Percentiles rank a stretch among this genome's conserved stretches.
These are phyloP conservation scores for Mucuna pruriens DNA, from an alignment of 306 rosid species.

Conservation along the genomic window DNA sequence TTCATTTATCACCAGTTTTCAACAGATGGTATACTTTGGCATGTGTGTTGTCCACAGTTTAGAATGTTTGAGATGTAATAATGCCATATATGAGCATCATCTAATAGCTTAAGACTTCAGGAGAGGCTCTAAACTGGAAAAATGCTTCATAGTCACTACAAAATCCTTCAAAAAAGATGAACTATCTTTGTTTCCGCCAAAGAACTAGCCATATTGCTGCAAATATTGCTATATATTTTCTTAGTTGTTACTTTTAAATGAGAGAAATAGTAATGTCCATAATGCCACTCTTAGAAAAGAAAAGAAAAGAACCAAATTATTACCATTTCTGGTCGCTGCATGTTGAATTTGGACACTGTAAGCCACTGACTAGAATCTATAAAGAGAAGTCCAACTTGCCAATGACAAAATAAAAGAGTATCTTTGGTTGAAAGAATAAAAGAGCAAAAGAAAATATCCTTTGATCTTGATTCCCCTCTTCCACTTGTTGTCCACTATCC, in stretches of 20 bases:
- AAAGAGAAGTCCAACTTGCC: slow-evolving; percentile 46
- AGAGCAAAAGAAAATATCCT: slow-evolving; percentile 39
- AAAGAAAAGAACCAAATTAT: slow-evolving; percentile 18
- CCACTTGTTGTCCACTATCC: slow-evolving; percentile 51
- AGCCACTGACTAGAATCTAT: slow-evolving; percentile 39
- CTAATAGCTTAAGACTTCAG: not conserved
- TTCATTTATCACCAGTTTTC: not conserved
- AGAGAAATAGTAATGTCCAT: not conserved
- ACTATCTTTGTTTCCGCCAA: not conserved
- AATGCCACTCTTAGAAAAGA: not conserved
- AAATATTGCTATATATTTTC: too few species aligned
- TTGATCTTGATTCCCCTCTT: slow-evolving; percentile 57
- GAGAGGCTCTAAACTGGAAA: not conserved
- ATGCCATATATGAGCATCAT: not conserved
- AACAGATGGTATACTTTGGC: not conserved
- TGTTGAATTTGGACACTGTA: slow-evolving; percentile 33
- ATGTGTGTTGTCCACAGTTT: not conserved
- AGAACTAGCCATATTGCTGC: too few species aligned
- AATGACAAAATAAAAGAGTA: slow-evolving; percentile 48
- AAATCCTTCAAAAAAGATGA: not conserved
- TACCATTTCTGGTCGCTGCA: slow-evolving; percentile 8
- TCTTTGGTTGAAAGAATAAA: slow-evolving; percentile 38
- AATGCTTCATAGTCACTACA: not conserved
- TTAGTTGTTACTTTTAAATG: too few species aligned
- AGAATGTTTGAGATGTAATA: not conserved